Percentiles rank a stretch among this genome's conserved stretches.
phyloP scores from a whole-genome alignment of 116 monocot species.

The Thalassia testudinum region DNA sequence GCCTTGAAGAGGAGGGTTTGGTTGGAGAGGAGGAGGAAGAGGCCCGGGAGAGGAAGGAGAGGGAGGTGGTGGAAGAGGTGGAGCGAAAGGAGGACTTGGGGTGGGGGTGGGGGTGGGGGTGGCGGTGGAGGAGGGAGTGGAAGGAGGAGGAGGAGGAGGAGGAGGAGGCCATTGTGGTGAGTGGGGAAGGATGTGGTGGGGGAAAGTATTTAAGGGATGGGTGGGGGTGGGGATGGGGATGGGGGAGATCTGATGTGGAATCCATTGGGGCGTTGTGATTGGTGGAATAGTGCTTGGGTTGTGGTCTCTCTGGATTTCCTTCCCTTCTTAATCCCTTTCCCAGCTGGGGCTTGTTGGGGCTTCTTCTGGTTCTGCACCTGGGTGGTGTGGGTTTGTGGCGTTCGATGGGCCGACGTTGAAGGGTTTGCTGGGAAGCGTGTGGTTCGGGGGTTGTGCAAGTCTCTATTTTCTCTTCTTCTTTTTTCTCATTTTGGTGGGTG shows the following conservation, averaged over 20 bases:
- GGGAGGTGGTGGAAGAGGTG: constrained; percentile 4
- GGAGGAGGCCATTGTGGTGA: constrained; percentile 2
- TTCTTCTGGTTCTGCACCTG: no score
- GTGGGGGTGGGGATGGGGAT: neutral
- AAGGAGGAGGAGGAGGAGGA: constrained; percentile 36
- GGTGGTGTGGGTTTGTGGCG: no score
- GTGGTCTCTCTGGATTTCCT: neutral
- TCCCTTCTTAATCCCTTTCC: no score
- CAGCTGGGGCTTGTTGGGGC: no score
- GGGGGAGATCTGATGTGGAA: constrained; percentile 2
- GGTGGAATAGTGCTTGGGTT: constrained; percentile 3
- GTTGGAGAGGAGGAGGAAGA: constrained; percentile 5
- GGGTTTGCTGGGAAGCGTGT: no score
- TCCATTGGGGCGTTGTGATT: constrained; percentile 6
- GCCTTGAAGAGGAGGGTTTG: neutral
- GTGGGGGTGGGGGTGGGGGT: constrained; percentile 14
- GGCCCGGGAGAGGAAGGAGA: constrained; percentile 6
- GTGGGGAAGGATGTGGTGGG: neutral
- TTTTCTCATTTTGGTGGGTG: no score
- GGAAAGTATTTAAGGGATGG: no score
- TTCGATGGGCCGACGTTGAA: no score
- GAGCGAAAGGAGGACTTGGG: constrained; percentile 8
- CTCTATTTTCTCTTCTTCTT: no score
- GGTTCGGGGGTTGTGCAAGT: no score
- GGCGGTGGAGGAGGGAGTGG: constrained; percentile 31